These are phyloP conservation scores for Pseudocercospora vitis DNA, from an alignment of 2,329 filamentous ascomycete species.

Conservation along the genomic window DNA sequence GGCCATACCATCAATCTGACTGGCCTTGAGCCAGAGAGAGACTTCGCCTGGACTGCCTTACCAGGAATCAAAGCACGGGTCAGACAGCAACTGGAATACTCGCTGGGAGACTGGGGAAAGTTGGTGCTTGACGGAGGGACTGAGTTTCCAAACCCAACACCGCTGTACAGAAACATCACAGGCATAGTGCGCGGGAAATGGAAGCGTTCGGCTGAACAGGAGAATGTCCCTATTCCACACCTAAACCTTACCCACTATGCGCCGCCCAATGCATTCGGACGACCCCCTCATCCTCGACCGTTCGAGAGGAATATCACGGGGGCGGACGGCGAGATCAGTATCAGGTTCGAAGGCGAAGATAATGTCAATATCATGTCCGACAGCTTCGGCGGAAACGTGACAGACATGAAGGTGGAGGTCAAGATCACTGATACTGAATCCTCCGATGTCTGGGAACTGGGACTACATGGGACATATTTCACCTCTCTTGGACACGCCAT, in stretches of 20 bases:
- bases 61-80: slow-evolving; percentile 65
- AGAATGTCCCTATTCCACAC: slow-evolving; percentile 46
- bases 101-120: slow-evolving; percentile 40
- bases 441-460: slow-evolving; percentile 76
- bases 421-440: slow-evolving; percentile 70
- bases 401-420: slow-evolving; percentile 68
- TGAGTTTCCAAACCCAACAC: slow-evolving; percentile 46
- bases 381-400: slow-evolving; percentile 47
- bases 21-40: slow-evolving; percentile 72
- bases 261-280: slow-evolving; percentile 66
- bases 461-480: slow-evolving; percentile 82
- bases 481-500: slow-evolving; percentile 75
- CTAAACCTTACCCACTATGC: slow-evolving; percentile 57
- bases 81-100: slow-evolving; percentile 53
- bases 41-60: slow-evolving; percentile 76
- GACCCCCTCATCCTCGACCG: slow-evolving; percentile 44
- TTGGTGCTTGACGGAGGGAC: slow-evolving; percentile 40
- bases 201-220: slow-evolving; percentile 59
- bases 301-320: slow-evolving; percentile 84
- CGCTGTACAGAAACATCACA: slow-evolving; percentile 76
- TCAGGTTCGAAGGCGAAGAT: slow-evolving; percentile 63
- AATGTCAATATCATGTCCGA: slow-evolving; percentile 33
- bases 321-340: slow-evolving; percentile 63
- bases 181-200: slow-evolving; percentile 76
- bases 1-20: slow-evolving; percentile 58